Evolutionary conservation across 192 early-diverging fungal genomes (phyloP), one percentile per base, ranked within the genome.

Genomic region (Thamnidium elegans): DNA sequence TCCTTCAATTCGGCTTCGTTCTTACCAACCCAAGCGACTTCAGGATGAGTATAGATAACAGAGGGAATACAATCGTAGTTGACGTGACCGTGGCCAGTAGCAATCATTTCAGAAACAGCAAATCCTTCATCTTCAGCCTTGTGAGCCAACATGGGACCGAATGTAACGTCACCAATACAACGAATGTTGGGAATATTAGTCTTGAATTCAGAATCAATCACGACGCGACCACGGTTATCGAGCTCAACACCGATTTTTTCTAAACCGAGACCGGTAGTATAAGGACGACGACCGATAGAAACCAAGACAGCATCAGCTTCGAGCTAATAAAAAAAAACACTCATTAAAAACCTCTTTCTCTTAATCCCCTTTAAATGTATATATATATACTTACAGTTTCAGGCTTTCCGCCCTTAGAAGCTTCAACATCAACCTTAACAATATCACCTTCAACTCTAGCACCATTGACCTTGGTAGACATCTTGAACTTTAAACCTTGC

Each of bases 81-180:
- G 81, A 99, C 97, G 76, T 97, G 94, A 50, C 97, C 97, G 72
- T 96, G 87, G 55, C 94, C 94, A 58, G 83, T 83, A 59, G 86
- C 86, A 59, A 99, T 92, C 82, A 92, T 86, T 78, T 99, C 97
- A 64, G 90, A 93, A 62, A 89, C 93, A 32, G 97, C 97, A 76
- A 99, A 73, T 74, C 95, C 95, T 77, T 99, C 97, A 79, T 99
- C 97, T 79, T 99, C 97, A 50, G 97, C 94, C 85, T 99, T 99
- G 92, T 99, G 97, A 19, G 97, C 97, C 74, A 99, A 87, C 97
- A 99, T 99, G 55, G 94, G 90, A 62, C 97, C 97, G 61, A 89
- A 86, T 63, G 94, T 96, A 47, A 89, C 97, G 79, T 99, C 97
- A 74, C 97, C 97, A 71, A 99, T 96, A 64, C 93, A 94, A 66